A percentile compares a stretch with the other conserved stretches of the same genome.
These are phyloP conservation scores for Beauveria asiatica DNA, from an alignment of 2,329 filamentous ascomycete species.

Conservation along the genomic window DNA sequence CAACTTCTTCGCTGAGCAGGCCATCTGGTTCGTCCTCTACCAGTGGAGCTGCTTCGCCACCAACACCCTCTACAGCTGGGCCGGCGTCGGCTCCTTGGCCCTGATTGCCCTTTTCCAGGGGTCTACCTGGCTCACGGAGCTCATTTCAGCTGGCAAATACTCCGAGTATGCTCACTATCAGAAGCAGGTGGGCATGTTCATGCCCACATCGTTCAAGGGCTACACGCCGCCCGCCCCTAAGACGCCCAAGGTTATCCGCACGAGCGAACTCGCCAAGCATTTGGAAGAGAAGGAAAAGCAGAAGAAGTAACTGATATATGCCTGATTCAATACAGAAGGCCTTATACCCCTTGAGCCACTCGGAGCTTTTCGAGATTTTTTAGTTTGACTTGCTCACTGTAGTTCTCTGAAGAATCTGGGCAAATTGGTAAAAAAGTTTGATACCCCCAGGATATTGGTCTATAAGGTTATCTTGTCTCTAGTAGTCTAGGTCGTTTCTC, in stretches of 20 bases:
- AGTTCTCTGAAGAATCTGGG: no score
- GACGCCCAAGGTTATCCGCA: slow-evolving; percentile 39
- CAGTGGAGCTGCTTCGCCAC: slow-evolving; percentile 77
- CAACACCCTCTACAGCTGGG: slow-evolving; percentile 68
- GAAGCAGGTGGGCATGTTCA: slow-evolving; percentile 70
- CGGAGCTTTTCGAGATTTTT: no score
- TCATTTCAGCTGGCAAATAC: slow-evolving; percentile 74
- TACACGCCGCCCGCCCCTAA: slow-evolving; percentile 31
- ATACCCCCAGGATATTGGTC: background rate
- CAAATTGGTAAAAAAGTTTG: no score
- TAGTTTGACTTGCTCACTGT: background rate
- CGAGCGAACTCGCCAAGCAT: slow-evolving; percentile 41
- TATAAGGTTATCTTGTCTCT: background rate
- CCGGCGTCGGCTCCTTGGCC: slow-evolving; percentile 56
- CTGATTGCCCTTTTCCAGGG: slow-evolving; percentile 80
- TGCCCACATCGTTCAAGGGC: slow-evolving; percentile 49
- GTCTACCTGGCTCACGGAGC: slow-evolving; percentile 81
- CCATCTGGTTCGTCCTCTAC: slow-evolving; percentile 82
- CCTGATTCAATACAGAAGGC: background rate
- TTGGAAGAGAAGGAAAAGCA: slow-evolving; percentile 34
- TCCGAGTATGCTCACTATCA: slow-evolving; percentile 82
- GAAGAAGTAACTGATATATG: slow-evolving; percentile 12
- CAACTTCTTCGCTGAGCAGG: slow-evolving; percentile 89
- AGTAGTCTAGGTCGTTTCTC: slow-evolving; percentile 1
- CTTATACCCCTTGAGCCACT: no score